Base-by-base conservation (phyloP, 164 flowering plant species). In the Nymphaea thermarum region DNA sequence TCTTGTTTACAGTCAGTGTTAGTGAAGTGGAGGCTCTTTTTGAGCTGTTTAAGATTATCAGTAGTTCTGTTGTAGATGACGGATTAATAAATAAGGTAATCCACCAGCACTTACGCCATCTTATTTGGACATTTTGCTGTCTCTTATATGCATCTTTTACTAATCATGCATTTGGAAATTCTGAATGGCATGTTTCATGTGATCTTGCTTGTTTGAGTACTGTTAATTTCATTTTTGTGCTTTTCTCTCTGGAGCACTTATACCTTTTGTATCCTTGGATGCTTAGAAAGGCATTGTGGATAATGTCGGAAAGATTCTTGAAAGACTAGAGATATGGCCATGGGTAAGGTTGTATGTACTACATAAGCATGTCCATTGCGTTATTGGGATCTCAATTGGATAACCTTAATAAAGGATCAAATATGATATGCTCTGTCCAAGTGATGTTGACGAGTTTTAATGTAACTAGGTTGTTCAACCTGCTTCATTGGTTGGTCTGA, bases 11-110 rank as follows among this genome's bases (percentile, higher is more conserved):
- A 85, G 89, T 85, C 73, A 86, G 82, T 60, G 88, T 84, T 16
- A 85, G 87, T 73, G 88, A 86, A 80, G 90, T 86, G 70, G 87
- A 86, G 78, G 90, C 90, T 36, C 69, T 86, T 44, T 86, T 84
- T 78, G 90, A 86, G 77, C 78, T 86, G 68, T 86, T 78, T 76
- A 86, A 83, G 79, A 85, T 84, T 70, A 86, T 86, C 57, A 83
- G 88, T 78, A 78, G 88, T 74, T 83, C 88, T 42, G 83, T 84
- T 66, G 73, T 85, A 77, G 91, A 86, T 70, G 88, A 86, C 76
- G 91, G 91, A 71, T 78, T 86, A 63, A 86, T 86, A 69, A 86
- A 71, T 75, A 84, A 85, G 89, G 89, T 83, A 80, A 51, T 51
- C 57, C 8, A 15, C 57, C 36, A 25, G 12, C 45, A 18, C 17